Base-by-base conservation (phyloP, 192 early-diverging fungal species). In the Coemansia sp. region DNA sequence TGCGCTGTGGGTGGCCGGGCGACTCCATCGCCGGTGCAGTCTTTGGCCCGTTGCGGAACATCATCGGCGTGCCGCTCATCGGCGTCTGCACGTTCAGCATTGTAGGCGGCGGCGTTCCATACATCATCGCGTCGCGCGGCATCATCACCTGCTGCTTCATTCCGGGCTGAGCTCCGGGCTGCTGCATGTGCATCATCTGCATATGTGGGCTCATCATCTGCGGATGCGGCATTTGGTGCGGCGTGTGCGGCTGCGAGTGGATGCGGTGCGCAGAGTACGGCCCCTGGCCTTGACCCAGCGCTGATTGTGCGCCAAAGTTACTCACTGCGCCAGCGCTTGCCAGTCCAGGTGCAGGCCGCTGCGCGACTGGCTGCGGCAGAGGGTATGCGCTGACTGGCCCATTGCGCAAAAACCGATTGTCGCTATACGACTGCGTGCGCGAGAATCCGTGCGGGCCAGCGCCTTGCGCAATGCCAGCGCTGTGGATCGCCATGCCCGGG, bases 361-460 rank as follows among this genome's bases (percentile, higher is more conserved):
- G 75, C 23, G 75, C 75, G 47, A 78, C 63, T 12, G 75, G 75
- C 63, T 78, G 75, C 10, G 75, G 75, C 59, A 78, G 36, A 12
- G 75, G 70, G 21, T 78, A 78, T 5, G 75, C 75, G 63, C 75
- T 78, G 5, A 67, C 62, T 10, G 75, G 64, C 11, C 50, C 61
- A 7, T 71, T 64, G 55, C 75, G 75, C 19, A 66, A 19, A 17
- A 72, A 78, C 34, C 23, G 48, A 28, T 68, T 99, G 64, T 84
- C 90, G 20, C 83, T 92, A 66, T 94, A 88, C 83, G 91, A 97
- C 76, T 89, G 92, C 76, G 84, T 90, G 78, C 87, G 88, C 72
- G 92, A 92, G 50, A 84, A 89, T 70, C 81, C 54, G 74, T 83
- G 38, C 79, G 83, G 54, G 84, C 87, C 53, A 74, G 71, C 20